phyloP scores from a whole-genome alignment of 495 filamentous ascomycete species.

The Elasticomyces elasticus region DNA sequence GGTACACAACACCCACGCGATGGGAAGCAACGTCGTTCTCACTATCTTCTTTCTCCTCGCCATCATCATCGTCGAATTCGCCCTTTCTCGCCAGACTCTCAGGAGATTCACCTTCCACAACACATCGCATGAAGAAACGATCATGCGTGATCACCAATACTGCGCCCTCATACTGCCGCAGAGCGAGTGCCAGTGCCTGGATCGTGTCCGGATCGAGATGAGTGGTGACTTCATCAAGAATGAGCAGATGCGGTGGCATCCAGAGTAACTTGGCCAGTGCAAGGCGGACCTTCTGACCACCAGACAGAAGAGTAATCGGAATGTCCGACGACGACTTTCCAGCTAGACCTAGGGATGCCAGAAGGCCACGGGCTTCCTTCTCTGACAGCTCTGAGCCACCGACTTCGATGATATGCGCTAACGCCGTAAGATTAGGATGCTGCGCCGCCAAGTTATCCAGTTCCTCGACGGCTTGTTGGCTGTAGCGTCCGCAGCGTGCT shows the following conservation, averaged over 20 bases:
- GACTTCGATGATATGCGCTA: conserved; percentile 46
- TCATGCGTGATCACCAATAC: conserved; percentile 68
- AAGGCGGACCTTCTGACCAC: conserved; percentile 70
- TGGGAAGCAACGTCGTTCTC: too few relatives aligned
- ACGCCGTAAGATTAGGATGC: conserved; percentile 47
- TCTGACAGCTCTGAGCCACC: conserved; percentile 44
- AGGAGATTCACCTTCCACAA: conserved; percentile 5
- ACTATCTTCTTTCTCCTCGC: conserved; percentile 7
- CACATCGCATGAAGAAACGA: conserved; percentile 40
- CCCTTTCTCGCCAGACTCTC: neutral
- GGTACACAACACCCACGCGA: too few relatives aligned
- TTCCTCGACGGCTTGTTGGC: conserved; percentile 64
- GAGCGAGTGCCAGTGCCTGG: conserved; percentile 52
- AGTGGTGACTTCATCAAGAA: conserved; percentile 80
- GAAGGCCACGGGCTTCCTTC: conserved; percentile 49
- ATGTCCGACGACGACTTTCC: conserved; percentile 60
- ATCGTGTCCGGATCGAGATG: conserved; percentile 75
- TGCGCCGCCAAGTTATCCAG: conserved; percentile 42
- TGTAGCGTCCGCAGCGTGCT: conserved; percentile 59
- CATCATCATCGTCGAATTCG: conserved; percentile 4
- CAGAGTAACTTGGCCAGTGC: conserved; percentile 60
- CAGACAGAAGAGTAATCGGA: conserved; percentile 56
- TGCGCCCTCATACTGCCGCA: conserved; percentile 58
- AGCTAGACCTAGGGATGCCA: conserved; percentile 54
- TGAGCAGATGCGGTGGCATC: conserved; percentile 57